Conservation (phyloP, 2,329 filamentous ascomycete species). For the Venturiaceae sp. region DNA sequence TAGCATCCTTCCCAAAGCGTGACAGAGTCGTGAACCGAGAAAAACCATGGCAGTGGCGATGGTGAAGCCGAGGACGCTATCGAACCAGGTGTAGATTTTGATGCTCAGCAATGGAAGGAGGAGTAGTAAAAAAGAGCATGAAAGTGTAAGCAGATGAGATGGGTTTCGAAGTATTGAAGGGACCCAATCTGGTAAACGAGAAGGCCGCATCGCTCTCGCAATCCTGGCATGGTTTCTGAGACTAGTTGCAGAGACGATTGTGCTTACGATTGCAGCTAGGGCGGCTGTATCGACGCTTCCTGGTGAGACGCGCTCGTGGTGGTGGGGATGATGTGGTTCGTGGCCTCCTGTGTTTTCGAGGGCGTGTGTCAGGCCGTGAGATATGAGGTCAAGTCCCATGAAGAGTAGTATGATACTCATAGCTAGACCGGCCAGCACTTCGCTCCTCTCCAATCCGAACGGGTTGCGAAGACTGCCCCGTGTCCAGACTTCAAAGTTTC, state of each 20-base stretch:
- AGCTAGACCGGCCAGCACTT: slow-evolving; percentile 90
- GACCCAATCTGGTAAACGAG: slow-evolving; percentile 34
- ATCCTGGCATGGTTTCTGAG: slow-evolving; percentile 88
- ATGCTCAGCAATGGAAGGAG: slow-evolving; percentile 74
- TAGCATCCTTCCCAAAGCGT: slow-evolving; percentile 84
- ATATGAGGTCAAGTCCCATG: slow-evolving; percentile 91
- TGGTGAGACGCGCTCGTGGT: slow-evolving; percentile 12
- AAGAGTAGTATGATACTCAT: slow-evolving; percentile 96
- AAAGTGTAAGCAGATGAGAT: slow-evolving; percentile 87
- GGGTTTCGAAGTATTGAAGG: slow-evolving; percentile 88
- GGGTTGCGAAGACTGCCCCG: slow-evolving; percentile 86
- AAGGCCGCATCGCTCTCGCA: slow-evolving; percentile 80
- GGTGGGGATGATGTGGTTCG: slow-evolving; percentile 57
- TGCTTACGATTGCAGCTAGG: slow-evolving; percentile 71
- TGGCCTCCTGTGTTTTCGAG: slow-evolving; percentile 65
- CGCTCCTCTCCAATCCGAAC: slow-evolving; percentile 82
- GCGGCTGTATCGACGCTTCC: slow-evolving; percentile 64
- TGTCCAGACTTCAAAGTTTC: slow-evolving; percentile 97
- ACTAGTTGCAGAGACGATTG: slow-evolving; percentile 75
- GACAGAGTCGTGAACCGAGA: slow-evolving; percentile 73
- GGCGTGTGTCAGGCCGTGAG: slow-evolving; percentile 87
- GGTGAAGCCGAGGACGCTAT: slow-evolving; percentile 68
- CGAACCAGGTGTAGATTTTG: slow-evolving; percentile 72
- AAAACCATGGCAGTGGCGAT: slow-evolving; percentile 85
- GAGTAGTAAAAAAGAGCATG: slow-evolving; percentile 71